Evolutionary conservation across 2,329 filamentous ascomycete species (phyloP).

Genomic region (Hypoxylon sp.): DNA sequence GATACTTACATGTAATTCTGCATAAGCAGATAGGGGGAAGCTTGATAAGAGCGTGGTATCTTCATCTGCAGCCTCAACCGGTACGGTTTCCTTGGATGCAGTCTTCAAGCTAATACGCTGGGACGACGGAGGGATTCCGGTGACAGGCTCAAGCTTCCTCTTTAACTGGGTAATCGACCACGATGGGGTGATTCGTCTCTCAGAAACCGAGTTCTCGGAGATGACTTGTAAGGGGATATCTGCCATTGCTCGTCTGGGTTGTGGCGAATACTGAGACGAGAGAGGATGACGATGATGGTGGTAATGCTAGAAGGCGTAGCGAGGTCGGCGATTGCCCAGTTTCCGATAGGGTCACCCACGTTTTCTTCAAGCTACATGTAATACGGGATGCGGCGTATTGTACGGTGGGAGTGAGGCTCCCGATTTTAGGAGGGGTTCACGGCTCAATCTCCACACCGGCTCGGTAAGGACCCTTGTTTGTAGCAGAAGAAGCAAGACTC

Average conservation of each 20-base stretch:
- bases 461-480: conserved; percentile 29
- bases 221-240: conserved; percentile 83
- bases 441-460: conserved; percentile 26
- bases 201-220: conserved; percentile 83
- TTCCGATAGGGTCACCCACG: conserved; percentile 19
- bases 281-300: conserved; percentile 31
- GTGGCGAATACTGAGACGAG: conserved; percentile 33
- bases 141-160: conserved; percentile 90
- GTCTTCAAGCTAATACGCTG: conserved; percentile 83
- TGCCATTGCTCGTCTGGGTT: conserved; percentile 65
- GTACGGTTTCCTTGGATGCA: conserved; percentile 71
- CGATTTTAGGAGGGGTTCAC: conserved; percentile 24
- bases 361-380: conserved; percentile 10
- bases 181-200: conserved; percentile 91
- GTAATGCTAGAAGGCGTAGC: conserved; percentile 31
- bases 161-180: conserved; percentile 92
- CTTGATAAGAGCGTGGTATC: conserved; percentile 74
- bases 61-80: conserved; percentile 80
- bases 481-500: conserved; percentile 20
- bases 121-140: conserved; percentile 85
- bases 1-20: conserved; percentile 82
- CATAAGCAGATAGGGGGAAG: conserved; percentile 80
- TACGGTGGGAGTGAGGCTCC: conserved; percentile 39
- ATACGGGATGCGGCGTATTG: conserved; percentile 22
- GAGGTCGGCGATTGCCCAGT: conserved; percentile 23